Evolutionary conservation across 345 rosid species (phyloP).

Genomic region (Eucalyptus grandis): DNA sequence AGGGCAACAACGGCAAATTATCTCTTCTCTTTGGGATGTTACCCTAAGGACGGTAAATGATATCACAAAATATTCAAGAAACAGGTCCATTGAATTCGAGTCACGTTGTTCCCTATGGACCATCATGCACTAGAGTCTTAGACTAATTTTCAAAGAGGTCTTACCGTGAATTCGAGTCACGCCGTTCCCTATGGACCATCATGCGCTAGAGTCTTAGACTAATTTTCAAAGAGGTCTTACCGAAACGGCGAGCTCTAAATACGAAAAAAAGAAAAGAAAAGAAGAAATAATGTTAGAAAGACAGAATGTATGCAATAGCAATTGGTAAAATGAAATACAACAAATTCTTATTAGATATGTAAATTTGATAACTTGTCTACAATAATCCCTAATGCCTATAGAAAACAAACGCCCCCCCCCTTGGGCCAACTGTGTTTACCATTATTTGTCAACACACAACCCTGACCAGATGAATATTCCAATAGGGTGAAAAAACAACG

Average conservation of each 20-base stretch:
- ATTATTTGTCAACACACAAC: neutral
- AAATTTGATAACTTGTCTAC: neutral
- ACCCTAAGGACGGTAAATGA: neutral
- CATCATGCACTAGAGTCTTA: neutral
- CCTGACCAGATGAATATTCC: neutral
- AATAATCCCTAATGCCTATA: neutral
- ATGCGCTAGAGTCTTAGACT: neutral
- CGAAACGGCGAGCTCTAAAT: fast-evolving
- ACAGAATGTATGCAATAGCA: neutral
- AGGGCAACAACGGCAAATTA: neutral
- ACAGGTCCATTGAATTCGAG: neutral
- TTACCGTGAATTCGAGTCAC: too few species aligned
- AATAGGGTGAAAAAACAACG: neutral
- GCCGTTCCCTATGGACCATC: neutral
- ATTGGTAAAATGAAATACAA: neutral
- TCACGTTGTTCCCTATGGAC: neutral
- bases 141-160: too few species aligned
- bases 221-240: neutral
- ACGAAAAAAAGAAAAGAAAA: neutral
- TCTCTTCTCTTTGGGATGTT: neutral
- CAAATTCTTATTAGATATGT: neutral
- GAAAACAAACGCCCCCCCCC: neutral
- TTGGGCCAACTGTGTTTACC: neutral
- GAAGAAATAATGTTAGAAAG: neutral
- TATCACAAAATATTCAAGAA: neutral